Evolutionary conservation across 2,329 filamentous ascomycete genomes (phyloP).

Genomic region (Aspergillus pseudoviridinutans): DNA sequence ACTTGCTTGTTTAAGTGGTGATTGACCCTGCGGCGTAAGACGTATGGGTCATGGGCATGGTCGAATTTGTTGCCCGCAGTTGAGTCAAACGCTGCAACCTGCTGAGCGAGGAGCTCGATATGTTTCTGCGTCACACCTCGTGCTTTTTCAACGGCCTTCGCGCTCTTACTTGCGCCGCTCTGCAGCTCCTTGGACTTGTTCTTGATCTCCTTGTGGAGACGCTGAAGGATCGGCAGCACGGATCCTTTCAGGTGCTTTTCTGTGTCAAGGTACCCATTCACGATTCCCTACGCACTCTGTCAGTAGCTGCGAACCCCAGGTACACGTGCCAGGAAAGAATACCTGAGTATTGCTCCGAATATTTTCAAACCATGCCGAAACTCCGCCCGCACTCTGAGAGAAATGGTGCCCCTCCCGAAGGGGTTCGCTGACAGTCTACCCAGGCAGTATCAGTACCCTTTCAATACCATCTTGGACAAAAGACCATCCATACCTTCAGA

Average conservation of each 20-base stretch:
- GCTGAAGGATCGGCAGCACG: slow-evolving; percentile 82
- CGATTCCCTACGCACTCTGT: slow-evolving; percentile 58
- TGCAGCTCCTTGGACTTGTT: slow-evolving; percentile 87
- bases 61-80: slow-evolving; percentile 63
- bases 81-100: slow-evolving; percentile 76
- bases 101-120: slow-evolving; percentile 86
- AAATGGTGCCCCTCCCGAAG: slow-evolving; percentile 91
- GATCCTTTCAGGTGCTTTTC: slow-evolving; percentile 84
- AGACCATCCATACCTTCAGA: slow-evolving; percentile 61
- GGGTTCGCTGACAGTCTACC: slow-evolving; percentile 75
- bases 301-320: background rate
- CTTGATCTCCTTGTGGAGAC: slow-evolving; percentile 94
- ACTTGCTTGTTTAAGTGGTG: slow-evolving; percentile 88
- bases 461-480: background rate
- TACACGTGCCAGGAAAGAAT: slow-evolving; percentile 7
- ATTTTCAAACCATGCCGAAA: slow-evolving; percentile 90
- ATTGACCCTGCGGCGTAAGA: slow-evolving; percentile 74
- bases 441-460: background rate
- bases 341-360: slow-evolving; percentile 84
- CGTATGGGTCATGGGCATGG: slow-evolving; percentile 78
- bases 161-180: slow-evolving; percentile 73
- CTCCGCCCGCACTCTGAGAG: slow-evolving; percentile 79
- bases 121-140: slow-evolving; percentile 86
- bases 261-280: slow-evolving; percentile 85
- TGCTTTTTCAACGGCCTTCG: slow-evolving; percentile 89